A percentile compares a stretch with the other conserved stretches of the same genome.
phyloP scores from a whole-genome alignment of 2,329 filamentous ascomycete genomes.

The Venturia effusa region DNA sequence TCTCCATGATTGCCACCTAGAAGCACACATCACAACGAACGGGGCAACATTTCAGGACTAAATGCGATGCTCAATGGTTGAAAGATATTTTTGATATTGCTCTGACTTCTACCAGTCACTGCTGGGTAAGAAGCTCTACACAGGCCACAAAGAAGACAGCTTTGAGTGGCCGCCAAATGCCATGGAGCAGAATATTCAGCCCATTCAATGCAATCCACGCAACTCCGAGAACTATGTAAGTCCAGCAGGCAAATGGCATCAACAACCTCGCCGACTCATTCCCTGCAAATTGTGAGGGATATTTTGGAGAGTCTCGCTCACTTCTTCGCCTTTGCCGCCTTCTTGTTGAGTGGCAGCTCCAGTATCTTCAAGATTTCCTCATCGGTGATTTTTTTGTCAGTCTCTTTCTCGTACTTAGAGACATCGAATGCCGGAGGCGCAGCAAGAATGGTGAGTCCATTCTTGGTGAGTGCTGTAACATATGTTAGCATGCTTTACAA shows the following conservation, averaged over 20 bases:
- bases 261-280: not conserved
- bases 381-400: slow-evolving; percentile 95
- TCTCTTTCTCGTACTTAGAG: slow-evolving; percentile 59
- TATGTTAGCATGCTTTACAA: slow-evolving; percentile 4
- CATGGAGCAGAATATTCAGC: not conserved
- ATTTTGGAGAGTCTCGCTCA: slow-evolving; percentile 66
- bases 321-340: slow-evolving; percentile 86
- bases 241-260: not conserved
- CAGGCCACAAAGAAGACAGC: not conserved
- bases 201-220: not conserved
- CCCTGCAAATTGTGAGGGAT: not conserved
- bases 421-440: slow-evolving; percentile 66
- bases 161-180: not conserved
- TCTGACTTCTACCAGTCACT: not conserved
- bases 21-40: not conserved
- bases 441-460: slow-evolving; percentile 80
- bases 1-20: not conserved
- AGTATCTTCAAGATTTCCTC: slow-evolving; percentile 93
- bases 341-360: slow-evolving; percentile 68
- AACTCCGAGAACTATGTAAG: not conserved
- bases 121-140: slow-evolving; percentile 1
- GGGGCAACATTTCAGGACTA: not conserved
- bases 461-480: slow-evolving; percentile 80
- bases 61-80: not conserved
- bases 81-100: not conserved